Conservation (phyloP, 495 filamentous ascomycete genomes). For the Daldinia caldariorum region DNA sequence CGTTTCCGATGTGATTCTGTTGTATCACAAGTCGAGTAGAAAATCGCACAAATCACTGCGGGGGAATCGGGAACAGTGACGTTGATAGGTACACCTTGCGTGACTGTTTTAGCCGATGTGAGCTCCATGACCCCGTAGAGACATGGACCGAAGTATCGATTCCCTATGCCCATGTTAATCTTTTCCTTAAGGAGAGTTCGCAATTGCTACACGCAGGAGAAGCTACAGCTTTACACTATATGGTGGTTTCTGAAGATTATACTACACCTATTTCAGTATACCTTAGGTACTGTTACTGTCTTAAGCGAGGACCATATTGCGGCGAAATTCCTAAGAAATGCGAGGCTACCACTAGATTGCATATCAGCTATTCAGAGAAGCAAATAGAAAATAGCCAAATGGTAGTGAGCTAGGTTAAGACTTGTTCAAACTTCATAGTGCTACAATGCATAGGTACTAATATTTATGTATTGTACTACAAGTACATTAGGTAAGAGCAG, state of each 20-base stretch:
- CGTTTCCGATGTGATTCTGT: constrained; percentile 11
- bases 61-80: constrained; percentile 15
- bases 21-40: constrained; percentile 15
- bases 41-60: constrained; percentile 26
- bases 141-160: neutral
- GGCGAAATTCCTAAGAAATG: constrained; percentile 1
- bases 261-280: neutral
- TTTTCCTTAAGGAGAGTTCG: constrained; percentile 1
- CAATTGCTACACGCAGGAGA: neutral
- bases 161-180: constrained; percentile 2
- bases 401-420: neutral
- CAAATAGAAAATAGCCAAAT: neutral
- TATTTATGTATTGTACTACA: too few species aligned
- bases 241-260: neutral
- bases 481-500: too few species aligned
- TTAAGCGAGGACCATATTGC: neutral
- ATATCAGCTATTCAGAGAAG: neutral
- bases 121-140: neutral
- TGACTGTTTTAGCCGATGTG: constrained; percentile 10
- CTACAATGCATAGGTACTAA: too few species aligned
- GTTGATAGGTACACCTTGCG: constrained; percentile 16
- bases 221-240: neutral
- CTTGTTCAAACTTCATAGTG: too few species aligned
- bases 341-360: neutral
- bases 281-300: too few species aligned